Base-by-base conservation (phyloP, 495 filamentous ascomycete species). In the Trichoderma reesei region DNA sequence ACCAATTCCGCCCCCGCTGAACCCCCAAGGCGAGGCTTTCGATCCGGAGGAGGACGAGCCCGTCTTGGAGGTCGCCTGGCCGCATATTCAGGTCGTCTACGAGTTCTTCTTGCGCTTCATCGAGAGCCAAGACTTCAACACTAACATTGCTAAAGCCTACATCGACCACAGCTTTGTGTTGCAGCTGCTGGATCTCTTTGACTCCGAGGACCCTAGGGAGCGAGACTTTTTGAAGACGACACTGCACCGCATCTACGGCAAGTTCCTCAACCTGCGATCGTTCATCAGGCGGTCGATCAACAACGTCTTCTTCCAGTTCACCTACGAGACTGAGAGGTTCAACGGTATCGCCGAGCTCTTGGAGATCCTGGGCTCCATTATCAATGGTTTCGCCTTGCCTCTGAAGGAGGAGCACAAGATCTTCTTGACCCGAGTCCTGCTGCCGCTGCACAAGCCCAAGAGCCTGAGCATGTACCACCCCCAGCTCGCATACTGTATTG, bases 241-340 rank as follows among this genome's bases (percentile, higher is more conserved):
- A 6, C 76, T 99, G 63, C 94, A 99, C 78, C 87, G 94, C 59
- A 99, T 99, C 71, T 99, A 99, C 70, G 94, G 94, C 67, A 99
- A 99, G 78, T 99, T 99, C 79, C 81, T 99, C 63, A 99, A 99
- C 73, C 81, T 99, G 42, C 86, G 94, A 41, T 98, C 95, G 11
- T 99, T 92, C 76, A 99, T 99, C 70, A 84, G 94, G 71, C 87
- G 94, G 68, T 98, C 95, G 44, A 99, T 99, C 80, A 98, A 99
- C 82, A 98, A 99, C 72, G 94, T 99, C 69, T 99, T 99, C 81
- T 99, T 99, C 83, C 94, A 99, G 72, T 99, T 99, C 75, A 90
- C 89, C 65, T 99, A 99, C 71, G 94, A 99, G 77, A 99, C 94
- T 0, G 94, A 99, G 75, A 84, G 94, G 61, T 98, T 98, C 79